Evolutionary conservation across 495 filamentous ascomycete genomes (phyloP).

Genomic region (Aspergillus funiculosus): DNA sequence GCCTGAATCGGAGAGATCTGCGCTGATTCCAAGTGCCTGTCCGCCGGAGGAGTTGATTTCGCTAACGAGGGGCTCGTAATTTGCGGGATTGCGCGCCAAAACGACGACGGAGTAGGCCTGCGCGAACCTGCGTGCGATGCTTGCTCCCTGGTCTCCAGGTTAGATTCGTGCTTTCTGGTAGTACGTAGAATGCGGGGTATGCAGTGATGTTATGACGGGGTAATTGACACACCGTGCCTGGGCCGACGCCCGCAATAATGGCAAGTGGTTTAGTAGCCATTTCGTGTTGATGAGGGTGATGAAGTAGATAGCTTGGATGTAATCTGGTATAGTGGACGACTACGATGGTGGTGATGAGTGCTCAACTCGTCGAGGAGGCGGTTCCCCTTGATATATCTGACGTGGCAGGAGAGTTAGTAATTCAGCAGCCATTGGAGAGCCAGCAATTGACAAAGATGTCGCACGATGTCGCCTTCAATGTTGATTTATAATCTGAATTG

Average conservation of each 20-base stretch:
- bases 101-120: slow-evolving; percentile 69
- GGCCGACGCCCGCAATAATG: slow-evolving; percentile 68
- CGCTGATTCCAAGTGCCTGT: slow-evolving; percentile 67
- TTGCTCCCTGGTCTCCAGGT: slow-evolving; percentile 36
- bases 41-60: slow-evolving; percentile 69
- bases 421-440: neutral
- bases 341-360: neutral
- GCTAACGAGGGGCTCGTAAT: slow-evolving; percentile 59
- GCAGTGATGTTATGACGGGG: neutral
- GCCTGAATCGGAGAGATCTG: slow-evolving; percentile 60
- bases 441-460: neutral
- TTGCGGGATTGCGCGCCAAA: slow-evolving; percentile 63
- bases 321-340: neutral
- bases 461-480: slow-evolving; percentile 1
- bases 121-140: slow-evolving; percentile 63
- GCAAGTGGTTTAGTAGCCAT: slow-evolving; percentile 51
- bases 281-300: neutral
- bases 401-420: neutral
- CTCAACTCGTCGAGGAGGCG: neutral
- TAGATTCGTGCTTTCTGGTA: neutral
- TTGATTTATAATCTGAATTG: slow-evolving; percentile 13
- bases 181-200: slow-evolving; percentile 5
- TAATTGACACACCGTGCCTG: slow-evolving; percentile 53
- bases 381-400: neutral
- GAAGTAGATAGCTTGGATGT: neutral